Conservation (phyloP, 2,329 filamentous ascomycete species). For the Microsporum ferrugineum region DNA sequence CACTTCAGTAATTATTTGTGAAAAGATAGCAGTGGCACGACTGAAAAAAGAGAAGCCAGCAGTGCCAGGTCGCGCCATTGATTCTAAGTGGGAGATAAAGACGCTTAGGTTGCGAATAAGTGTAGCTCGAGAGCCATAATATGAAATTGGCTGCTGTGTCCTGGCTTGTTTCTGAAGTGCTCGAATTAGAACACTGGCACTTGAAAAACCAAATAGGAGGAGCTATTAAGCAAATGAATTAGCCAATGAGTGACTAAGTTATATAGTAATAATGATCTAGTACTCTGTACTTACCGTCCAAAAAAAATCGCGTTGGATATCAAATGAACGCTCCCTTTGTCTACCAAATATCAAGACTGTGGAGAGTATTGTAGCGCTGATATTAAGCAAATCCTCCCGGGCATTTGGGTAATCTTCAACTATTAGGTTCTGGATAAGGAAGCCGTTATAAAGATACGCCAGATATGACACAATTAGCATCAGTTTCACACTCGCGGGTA, state of each 20-base stretch:
- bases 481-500: not conserved
- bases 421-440: not conserved
- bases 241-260: not conserved
- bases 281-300: not conserved
- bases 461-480: slow-evolving; percentile 2
- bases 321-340: not conserved
- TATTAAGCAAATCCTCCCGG: not conserved
- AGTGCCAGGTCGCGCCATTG: not conserved
- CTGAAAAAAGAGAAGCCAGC: not conserved
- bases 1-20: slow-evolving; percentile 1
- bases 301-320: not conserved
- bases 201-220: not conserved
- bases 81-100: not conserved
- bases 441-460: slow-evolving; percentile 1
- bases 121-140: not conserved
- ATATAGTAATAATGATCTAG: not conserved
- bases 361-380: not conserved
- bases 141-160: not conserved
- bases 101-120: slow-evolving; percentile 1
- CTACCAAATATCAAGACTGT: not conserved
- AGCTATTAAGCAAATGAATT: not conserved
- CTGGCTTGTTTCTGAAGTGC: not conserved
- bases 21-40: not conserved
- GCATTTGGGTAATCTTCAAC: not conserved
- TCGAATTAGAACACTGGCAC: slow-evolving; percentile 1